Evolutionary conservation across 371 early-diverging fungal genomes (phyloP).

Genomic region (Apophysomyces variabilis): DNA sequence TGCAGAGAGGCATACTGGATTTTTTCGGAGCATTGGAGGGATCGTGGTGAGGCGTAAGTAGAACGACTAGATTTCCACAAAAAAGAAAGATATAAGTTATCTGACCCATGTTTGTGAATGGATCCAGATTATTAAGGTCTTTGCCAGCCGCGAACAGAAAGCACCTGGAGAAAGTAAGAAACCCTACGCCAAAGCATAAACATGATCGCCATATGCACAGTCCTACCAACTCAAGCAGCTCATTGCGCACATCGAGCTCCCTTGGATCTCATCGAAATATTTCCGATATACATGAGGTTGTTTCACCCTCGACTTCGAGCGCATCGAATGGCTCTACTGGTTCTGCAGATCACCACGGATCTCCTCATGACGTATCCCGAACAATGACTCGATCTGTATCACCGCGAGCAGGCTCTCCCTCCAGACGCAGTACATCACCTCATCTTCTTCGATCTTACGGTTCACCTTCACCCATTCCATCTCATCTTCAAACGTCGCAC

Average conservation of each 20-base stretch:
- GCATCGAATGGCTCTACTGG: slow-evolving; percentile 25
- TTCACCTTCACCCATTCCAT: slow-evolving; percentile 32
- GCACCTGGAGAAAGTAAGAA: slow-evolving; percentile 38
- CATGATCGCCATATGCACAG: slow-evolving; percentile 25
- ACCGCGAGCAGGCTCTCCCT: slow-evolving; percentile 88
- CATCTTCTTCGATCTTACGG: slow-evolving; percentile 23
- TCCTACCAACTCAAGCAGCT: slow-evolving; percentile 37
- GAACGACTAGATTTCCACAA: not conserved
- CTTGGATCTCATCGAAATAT: slow-evolving; percentile 34
- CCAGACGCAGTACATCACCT: slow-evolving; percentile 98
- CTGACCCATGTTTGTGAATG: not conserved
- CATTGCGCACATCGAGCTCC: slow-evolving; percentile 35
- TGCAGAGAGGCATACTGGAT: slow-evolving; percentile 53
- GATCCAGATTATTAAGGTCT: slow-evolving; percentile 28
- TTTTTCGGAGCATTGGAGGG: slow-evolving; percentile 48
- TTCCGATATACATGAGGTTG: slow-evolving; percentile 25
- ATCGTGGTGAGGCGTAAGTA: slow-evolving; percentile 46
- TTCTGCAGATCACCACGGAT: slow-evolving; percentile 18
- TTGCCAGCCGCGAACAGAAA: slow-evolving; percentile 34
- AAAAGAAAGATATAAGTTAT: not conserved
- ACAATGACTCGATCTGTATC: slow-evolving; percentile 30
- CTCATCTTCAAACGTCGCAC: slow-evolving; percentile 25
- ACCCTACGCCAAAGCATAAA: slow-evolving; percentile 13
- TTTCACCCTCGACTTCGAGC: slow-evolving; percentile 27
- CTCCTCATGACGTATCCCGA: slow-evolving; percentile 24